A percentile compares a stretch with the other conserved stretches of the same genome.
phyloP scores from a whole-genome alignment of 805 yeast species.

The Saturnispora hagleri region DNA sequence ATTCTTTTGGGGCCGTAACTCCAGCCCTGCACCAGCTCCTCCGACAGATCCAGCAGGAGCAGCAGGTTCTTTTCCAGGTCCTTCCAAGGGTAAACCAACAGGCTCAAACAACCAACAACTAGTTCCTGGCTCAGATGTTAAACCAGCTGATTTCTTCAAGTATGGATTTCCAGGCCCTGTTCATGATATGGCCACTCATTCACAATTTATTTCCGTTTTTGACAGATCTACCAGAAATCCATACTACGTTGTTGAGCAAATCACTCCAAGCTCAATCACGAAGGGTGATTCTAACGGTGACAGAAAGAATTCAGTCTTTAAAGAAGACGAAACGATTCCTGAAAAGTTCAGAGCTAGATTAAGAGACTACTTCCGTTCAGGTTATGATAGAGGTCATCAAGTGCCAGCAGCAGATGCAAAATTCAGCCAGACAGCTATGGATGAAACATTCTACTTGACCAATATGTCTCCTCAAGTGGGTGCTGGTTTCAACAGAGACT shows the following conservation, averaged over 20 bases:
- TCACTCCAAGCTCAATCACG: slow-evolving; percentile 62
- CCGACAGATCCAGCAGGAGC: slow-evolving; percentile 14
- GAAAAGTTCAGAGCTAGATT: slow-evolving; percentile 62
- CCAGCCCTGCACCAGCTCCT: slow-evolving; percentile 14
- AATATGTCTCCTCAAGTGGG: slow-evolving; percentile 98
- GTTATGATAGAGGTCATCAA: slow-evolving; percentile 94
- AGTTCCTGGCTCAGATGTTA: slow-evolving; percentile 31
- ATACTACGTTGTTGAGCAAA: slow-evolving; percentile 75
- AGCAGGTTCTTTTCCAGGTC: slow-evolving; percentile 4
- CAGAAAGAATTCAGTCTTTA: slow-evolving; percentile 72
- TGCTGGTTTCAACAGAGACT: slow-evolving; percentile 92
- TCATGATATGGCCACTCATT: slow-evolving; percentile 66
- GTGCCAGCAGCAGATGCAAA: slow-evolving; percentile 98
- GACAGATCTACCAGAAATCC: slow-evolving; percentile 84
- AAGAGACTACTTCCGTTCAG: slow-evolving; percentile 85
- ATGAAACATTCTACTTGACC: slow-evolving; percentile 82
- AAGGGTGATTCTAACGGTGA: slow-evolving; percentile 46
- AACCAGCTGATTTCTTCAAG: slow-evolving; percentile 76
- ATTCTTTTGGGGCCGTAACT: slow-evolving; percentile 23
- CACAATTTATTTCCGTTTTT: slow-evolving; percentile 78
- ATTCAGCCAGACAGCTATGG: slow-evolving; percentile 84
- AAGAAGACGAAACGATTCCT: slow-evolving; percentile 82
- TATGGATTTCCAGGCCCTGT: slow-evolving; percentile 95
- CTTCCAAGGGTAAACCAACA: slow-evolving; percentile 7
- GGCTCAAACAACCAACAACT: not conserved